phyloP scores from a whole-genome alignment of 352 stramenopile genomes.

The Phytophthora litchii region DNA sequence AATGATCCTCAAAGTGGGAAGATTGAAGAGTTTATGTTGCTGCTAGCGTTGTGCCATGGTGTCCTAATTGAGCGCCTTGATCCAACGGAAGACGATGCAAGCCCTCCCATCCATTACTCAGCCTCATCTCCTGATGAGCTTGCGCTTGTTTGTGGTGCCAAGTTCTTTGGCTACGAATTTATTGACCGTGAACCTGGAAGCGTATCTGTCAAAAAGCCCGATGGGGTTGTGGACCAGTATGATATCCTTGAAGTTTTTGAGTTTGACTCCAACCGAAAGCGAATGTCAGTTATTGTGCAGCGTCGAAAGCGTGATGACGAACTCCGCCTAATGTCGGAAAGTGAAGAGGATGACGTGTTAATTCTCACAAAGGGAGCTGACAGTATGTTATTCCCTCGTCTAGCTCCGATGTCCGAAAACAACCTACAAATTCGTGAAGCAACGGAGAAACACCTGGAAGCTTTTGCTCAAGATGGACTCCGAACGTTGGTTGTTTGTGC shows the following conservation, averaged over 20 bases:
- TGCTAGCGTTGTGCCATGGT: slow-evolving; percentile 93
- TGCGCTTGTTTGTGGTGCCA: slow-evolving; percentile 83
- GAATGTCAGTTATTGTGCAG: slow-evolving; percentile 88
- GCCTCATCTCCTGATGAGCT: slow-evolving; percentile 91
- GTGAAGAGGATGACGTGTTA: slow-evolving; percentile 75
- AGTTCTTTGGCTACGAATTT: slow-evolving; percentile 89
- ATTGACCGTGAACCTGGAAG: slow-evolving; percentile 69
- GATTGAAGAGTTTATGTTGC: slow-evolving; percentile 85
- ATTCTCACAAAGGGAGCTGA: slow-evolving; percentile 85
- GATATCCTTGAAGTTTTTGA: slow-evolving; percentile 94
- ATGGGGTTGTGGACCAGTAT: slow-evolving; percentile 71
- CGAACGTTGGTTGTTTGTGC: slow-evolving; percentile 88
- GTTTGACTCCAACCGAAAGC: slow-evolving; percentile 91
- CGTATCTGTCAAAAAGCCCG: slow-evolving; percentile 68
- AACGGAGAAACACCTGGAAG: slow-evolving; percentile 76
- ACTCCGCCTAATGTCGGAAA: slow-evolving; percentile 67
- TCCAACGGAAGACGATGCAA: slow-evolving; percentile 31
- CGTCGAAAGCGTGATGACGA: slow-evolving; percentile 72
- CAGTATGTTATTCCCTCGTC: slow-evolving; percentile 85
- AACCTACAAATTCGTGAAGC: slow-evolving; percentile 48
- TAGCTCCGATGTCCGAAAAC: slow-evolving; percentile 40
- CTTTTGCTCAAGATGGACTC: slow-evolving; percentile 87
- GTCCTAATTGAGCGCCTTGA: slow-evolving; percentile 94
- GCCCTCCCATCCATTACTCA: slow-evolving; percentile 68
- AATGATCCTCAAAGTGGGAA: slow-evolving; percentile 46